Conservation (phyloP, 2,329 filamentous ascomycete species). For the Coniochaeta sp. region DNA sequence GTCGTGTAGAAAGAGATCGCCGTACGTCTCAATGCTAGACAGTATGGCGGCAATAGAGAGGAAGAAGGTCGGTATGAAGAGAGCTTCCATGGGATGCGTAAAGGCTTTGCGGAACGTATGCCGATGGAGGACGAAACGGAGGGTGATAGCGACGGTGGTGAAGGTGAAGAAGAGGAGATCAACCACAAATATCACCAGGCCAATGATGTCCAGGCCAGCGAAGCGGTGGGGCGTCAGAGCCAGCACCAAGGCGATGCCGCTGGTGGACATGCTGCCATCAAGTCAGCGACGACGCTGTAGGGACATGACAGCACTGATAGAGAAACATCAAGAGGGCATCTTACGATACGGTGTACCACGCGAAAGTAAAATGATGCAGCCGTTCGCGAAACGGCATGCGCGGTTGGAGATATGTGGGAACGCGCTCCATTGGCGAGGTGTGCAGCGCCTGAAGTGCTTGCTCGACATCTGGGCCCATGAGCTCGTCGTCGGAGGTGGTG, state of each 20-base stretch:
- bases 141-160: constrained; percentile 23
- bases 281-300: neutral
- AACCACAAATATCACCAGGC: constrained; percentile 40
- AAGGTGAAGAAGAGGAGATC: constrained; percentile 37
- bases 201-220: constrained; percentile 39
- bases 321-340: neutral
- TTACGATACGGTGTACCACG: constrained; percentile 24
- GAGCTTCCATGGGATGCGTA: constrained; percentile 40
- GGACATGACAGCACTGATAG: neutral
- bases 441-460: neutral
- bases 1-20: constrained; percentile 29
- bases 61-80: constrained; percentile 57
- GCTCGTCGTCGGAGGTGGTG: neutral
- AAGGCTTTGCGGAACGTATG: constrained; percentile 35
- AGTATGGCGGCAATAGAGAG: constrained; percentile 54
- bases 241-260: constrained; percentile 19
- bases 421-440: constrained; percentile 12
- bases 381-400: constrained; percentile 18
- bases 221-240: constrained; percentile 28
- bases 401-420: constrained; percentile 22
- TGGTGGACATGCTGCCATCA: constrained; percentile 18
- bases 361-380: constrained; percentile 23
- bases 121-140: constrained; percentile 36
- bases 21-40: constrained; percentile 41
- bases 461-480: neutral